Base-by-base conservation (phyloP, 2,329 filamentous ascomycete genomes). In the Rutstroemia sp. region DNA sequence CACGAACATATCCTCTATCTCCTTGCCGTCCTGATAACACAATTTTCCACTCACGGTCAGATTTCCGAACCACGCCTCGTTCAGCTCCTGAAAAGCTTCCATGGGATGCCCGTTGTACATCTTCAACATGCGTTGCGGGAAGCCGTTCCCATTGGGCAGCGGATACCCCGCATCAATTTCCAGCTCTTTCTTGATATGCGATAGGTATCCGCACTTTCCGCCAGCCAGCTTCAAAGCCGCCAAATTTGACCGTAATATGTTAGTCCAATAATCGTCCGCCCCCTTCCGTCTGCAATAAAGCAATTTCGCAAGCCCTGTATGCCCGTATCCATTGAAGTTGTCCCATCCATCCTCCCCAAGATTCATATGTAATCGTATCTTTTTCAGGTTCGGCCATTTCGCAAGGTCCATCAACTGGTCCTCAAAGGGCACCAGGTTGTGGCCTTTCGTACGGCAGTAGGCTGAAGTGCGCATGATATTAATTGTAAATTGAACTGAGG, bases 381-480 rank as follows among this genome's bases (percentile, higher is more conserved):
- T 49, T 47, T 54, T 54, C 8, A 54, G 25, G n/a, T 54, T 54
- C 34, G 52, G 52, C 52, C 52, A 54, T 42, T 21, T 38, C 16
- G 52, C 52, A 2, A 54, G 27, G 49, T 54, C 52, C 45, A 39
- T 49, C 38, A 54, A 23, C 49, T 54, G 52, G 23, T 54, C 44
- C 44, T 54, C 52, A 37, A 54, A 54, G 21, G 52, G 45, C 48
- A 54, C 52, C 19, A 49, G 34, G 39, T 54, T 38, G 4, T 54
- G 21, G 14, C 45, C 25, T 6, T 46, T 49, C 14, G 48, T 54
- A 8, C 45, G 41, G n/a, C 52, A 38, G 25, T 46, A 54, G 21
- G 52, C 45, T 41, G 52, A 42, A 49, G 38, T 46, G 6, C 38
- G 34, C 18, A 54, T 27, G 30, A 54, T 54, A 34, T 54, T 47